These are phyloP conservation scores for Aspergillus sp. DNA, from an alignment of 2,329 filamentous ascomycete species.

Conservation along the genomic window DNA sequence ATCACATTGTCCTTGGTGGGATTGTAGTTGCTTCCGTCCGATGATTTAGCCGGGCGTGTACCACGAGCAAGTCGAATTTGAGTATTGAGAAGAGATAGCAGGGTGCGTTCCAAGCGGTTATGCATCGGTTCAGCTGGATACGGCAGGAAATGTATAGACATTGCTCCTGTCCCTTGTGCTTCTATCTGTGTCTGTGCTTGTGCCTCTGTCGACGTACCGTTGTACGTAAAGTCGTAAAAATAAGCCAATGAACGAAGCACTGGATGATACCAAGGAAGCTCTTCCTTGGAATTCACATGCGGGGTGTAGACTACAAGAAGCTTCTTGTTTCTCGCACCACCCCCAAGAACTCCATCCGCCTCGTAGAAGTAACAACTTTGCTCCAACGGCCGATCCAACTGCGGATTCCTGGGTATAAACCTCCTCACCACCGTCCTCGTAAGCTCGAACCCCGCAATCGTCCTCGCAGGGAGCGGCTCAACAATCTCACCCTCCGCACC, in stretches of 20 bases:
- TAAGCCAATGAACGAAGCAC: slow-evolving; percentile 69
- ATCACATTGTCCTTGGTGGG: slow-evolving; percentile 79
- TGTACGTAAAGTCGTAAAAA: slow-evolving; percentile 52
- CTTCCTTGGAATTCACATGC: slow-evolving; percentile 56
- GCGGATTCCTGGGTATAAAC: slow-evolving; percentile 76
- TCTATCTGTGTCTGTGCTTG: slow-evolving; percentile 18
- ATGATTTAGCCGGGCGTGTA: slow-evolving; percentile 12
- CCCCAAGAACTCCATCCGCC: slow-evolving; percentile 15
- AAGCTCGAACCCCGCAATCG: slow-evolving; percentile 33
- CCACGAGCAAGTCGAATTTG: slow-evolving; percentile 31
- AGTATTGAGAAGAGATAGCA: slow-evolving; percentile 31
- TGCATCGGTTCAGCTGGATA: slow-evolving; percentile 38
- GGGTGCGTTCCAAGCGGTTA: slow-evolving; percentile 33
- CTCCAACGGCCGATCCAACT: slow-evolving; percentile 67
- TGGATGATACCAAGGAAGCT: slow-evolving; percentile 86
- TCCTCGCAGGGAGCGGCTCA: slow-evolving; percentile 14
- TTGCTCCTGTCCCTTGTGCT: slow-evolving; percentile 25
- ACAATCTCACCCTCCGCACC: slow-evolving; percentile 4
- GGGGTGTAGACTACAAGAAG: slow-evolving; percentile 71
- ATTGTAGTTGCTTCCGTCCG: slow-evolving; percentile 62
- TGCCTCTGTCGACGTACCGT: slow-evolving; percentile 15
- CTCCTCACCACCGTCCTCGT: slow-evolving; percentile 67
- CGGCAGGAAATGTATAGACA: slow-evolving; percentile 51
- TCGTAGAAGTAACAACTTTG: slow-evolving; percentile 77
- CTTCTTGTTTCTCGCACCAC: slow-evolving; percentile 8